Evolutionary conservation across 345 rosid species (phyloP).

Genomic region (Durio zibethinus): DNA sequence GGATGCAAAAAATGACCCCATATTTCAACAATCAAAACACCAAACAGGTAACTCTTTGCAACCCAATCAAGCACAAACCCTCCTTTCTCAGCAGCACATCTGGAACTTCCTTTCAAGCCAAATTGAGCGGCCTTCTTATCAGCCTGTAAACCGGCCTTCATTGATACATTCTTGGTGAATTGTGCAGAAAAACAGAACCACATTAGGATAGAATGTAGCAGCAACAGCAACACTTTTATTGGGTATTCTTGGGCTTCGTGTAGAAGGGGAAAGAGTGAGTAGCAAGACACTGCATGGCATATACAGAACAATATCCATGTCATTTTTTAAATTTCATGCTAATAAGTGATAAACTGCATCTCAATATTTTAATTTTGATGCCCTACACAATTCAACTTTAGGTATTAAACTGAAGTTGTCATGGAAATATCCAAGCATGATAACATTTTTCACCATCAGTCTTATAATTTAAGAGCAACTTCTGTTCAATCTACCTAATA

Average conservation of each 20-base stretch:
- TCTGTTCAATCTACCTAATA: neutral
- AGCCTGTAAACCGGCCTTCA: slow-evolving; percentile 2
- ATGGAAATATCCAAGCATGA: neutral
- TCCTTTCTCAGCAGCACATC: slow-evolving; percentile 21
- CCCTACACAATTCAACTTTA: neutral
- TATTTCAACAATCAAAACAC: slow-evolving; percentile 59
- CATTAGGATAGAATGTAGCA: slow-evolving; percentile 49
- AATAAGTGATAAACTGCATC: neutral
- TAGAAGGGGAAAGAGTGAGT: slow-evolving; percentile 84
- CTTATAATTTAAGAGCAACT: neutral
- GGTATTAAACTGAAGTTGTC: neutral
- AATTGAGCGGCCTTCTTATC: slow-evolving; percentile 20
- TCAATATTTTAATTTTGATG: neutral
- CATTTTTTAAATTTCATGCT: neutral
- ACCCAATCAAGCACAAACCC: slow-evolving; percentile 46
- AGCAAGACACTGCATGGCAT: slow-evolving; percentile 63
- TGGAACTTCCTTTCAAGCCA: neutral
- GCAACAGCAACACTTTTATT: slow-evolving; percentile 67
- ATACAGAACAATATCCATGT: slow-evolving; percentile 11
- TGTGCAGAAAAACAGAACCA: slow-evolving; percentile 51
- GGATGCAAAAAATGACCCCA: slow-evolving; percentile 74
- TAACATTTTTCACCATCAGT: neutral
- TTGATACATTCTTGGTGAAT: slow-evolving; percentile 17
- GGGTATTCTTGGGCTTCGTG: slow-evolving; percentile 75
- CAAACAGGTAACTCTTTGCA: slow-evolving; percentile 49